Evolutionary conservation across 306 rosid species (phyloP).

Genomic region (Glycine tomentella): DNA sequence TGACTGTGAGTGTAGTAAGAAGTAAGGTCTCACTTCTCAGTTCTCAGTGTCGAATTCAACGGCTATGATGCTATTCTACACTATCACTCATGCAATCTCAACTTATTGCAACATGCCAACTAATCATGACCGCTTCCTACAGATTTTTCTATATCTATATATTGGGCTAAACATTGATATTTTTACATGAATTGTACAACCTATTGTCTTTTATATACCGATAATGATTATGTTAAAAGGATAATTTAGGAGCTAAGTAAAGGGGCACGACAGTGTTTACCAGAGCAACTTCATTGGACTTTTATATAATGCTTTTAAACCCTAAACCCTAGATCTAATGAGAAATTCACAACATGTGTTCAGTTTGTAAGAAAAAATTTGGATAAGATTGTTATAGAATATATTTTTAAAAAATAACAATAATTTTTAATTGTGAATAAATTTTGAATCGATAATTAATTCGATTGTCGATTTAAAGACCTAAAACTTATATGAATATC

Average conservation of each 20-base stretch:
- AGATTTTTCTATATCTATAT: background rate
- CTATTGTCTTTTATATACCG: background rate
- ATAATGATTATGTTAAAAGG: background rate
- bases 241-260: constrained; percentile 1
- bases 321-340: too few species aligned
- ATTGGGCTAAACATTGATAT: background rate
- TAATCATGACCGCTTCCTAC: constrained; percentile 28
- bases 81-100: constrained; percentile 4
- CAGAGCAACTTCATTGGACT: too few species aligned
- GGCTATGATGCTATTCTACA: constrained; percentile 51
- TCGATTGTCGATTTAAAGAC: too few species aligned
- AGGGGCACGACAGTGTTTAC: background rate
- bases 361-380: too few species aligned
- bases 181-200: background rate
- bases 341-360: too few species aligned
- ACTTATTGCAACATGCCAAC: background rate
- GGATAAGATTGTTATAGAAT: too few species aligned
- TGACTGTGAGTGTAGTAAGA: constrained; percentile 54
- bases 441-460: too few species aligned
- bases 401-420: too few species aligned
- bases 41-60: constrained; percentile 44
- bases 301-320: too few species aligned
- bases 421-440: too few species aligned
- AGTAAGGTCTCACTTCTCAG: background rate
- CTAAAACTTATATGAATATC: too few species aligned